Evolutionary conservation across 2,329 filamentous ascomycete species (phyloP).

Genomic region (Alternaria alternata): DNA sequence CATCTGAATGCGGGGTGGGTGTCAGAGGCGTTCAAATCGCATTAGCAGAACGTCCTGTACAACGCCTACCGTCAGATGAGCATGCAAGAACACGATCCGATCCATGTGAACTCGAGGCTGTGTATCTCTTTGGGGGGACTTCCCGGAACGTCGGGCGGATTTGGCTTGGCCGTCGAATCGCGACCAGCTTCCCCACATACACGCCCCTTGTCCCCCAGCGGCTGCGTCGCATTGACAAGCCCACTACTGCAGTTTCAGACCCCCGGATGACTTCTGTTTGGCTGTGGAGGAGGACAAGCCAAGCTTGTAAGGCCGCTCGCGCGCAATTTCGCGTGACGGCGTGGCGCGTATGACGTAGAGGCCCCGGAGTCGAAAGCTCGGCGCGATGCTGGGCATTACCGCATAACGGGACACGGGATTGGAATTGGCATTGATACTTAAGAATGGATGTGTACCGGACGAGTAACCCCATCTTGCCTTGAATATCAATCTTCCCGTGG

Average conservation of each 20-base stretch:
- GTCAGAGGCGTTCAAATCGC: slow-evolving; percentile 7
- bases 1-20: slow-evolving; percentile 3
- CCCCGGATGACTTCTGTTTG: slow-evolving; percentile 24
- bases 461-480: slow-evolving; percentile 10
- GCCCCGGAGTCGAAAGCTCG: slow-evolving; percentile 25
- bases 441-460: slow-evolving; percentile 10
- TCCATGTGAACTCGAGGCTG: slow-evolving; percentile 5
- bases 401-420: slow-evolving; percentile 21
- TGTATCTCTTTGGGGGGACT: slow-evolving; percentile 8
- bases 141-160: slow-evolving; percentile 10
- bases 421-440: slow-evolving; percentile 28
- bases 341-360: slow-evolving; percentile 36
- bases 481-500: slow-evolving; percentile 2
- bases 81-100: slow-evolving; percentile 9
- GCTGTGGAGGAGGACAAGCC: slow-evolving; percentile 23
- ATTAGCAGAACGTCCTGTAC: background rate
- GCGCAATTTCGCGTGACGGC: slow-evolving; percentile 23
- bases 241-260: slow-evolving; percentile 25
- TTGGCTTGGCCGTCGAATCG: slow-evolving; percentile 28
- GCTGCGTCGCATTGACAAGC: slow-evolving; percentile 28
- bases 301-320: slow-evolving; percentile 19
- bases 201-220: slow-evolving; percentile 22
- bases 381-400: slow-evolving; percentile 36
- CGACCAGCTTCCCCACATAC: slow-evolving; percentile 29
- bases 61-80: slow-evolving; percentile 5